Evolutionary conservation across 345 rosid species (phyloP), one percentile per base, ranked within the genome.

Genomic region (Kernera saxatilis): DNA sequence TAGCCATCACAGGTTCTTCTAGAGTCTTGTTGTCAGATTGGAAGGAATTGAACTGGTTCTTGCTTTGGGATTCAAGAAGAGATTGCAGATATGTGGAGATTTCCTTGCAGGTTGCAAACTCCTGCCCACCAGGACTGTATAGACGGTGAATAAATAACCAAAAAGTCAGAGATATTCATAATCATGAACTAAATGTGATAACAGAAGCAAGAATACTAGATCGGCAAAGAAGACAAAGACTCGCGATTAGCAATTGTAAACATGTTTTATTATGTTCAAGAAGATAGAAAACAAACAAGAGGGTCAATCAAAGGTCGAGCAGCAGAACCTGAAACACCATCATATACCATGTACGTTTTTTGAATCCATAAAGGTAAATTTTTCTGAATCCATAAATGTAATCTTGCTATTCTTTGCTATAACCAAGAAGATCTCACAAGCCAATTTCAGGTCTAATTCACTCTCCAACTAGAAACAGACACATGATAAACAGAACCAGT

Each of bases 91-190:
- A 80, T 3, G 76, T 66, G n/a, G 85, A 83, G 52, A 83, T 88
- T 71, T 84, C 91, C 79, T 87, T 81, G 91, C 82, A 84, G 80
- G 92, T 80, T 70, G 74, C 83, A 81, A 88, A 86, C 88, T 85
- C 86, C 67, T 72, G 84, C 63, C 91, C 92, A 33, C 81, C 77
- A 79, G 94, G 94, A 85, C 97, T 91, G 81, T 73, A 80, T 60
- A 52, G 51, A 70, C 29, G 29, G 15, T 58, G 7, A 39, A 51
- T 17, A 53, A 6, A 39, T 53, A 55, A 55, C 25, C 14, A 26
- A 45, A 37, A 19, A 5, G 9, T 23, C 37, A 48, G 36, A 58
- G 3, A 27, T 13, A 0, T 14, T 29, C 8, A 33, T 4, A 37
- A 27, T 26, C 56, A 48, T 55, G 32, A 36, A 55, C 32, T 8